Evolutionary conservation across 208 protist genomes (phyloP), one percentile per base, ranked within the genome.

Genomic region (Angomonas ambiguus): DNA sequence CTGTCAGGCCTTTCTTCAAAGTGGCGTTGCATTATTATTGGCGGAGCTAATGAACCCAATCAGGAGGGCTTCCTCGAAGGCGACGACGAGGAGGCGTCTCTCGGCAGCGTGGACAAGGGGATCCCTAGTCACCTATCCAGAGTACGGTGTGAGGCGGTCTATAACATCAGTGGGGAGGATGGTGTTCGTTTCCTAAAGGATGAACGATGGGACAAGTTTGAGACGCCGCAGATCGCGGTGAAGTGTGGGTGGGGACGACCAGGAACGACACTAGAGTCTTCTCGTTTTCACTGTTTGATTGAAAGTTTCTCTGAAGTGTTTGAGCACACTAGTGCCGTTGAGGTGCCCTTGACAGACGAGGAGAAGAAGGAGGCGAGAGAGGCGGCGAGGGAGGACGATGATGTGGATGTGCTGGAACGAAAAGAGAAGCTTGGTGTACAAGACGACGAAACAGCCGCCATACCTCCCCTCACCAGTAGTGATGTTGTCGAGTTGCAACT

Each of bases 401-500:
- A 80, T 30, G 51, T 66, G 2, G 79, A 45, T 30, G 27, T 24
- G 22, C 18, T n/a, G 33, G 30, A 57, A 62, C 30, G 68, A 35
- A 66, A 1, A 51, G 55, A 16, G 31, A 63, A 2, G 0, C 20
- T 13, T 6, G 63, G 49, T 6, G 33, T 1, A 51, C 58, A 45
- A n/a, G 59, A 5, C 16, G 32, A 57, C 10, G 49, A 45, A n/a
- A 24, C 28, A 32, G n/a, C 24, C 16, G 31, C 33, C 31, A 35
- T 35, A n/a, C 56, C 20, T 25, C 56, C 56, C 13, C 56, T 62
- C 13, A 22, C 25, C 31, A 16, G 45, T 2, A 65, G 72, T 24
- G 78, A 85, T 41, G 70, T 79, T 1, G 69, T 94, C 6, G 91
- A 97, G 61, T 45, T 97, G 35, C 92, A 96, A 64, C 75, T 97